These are phyloP conservation scores for Tarenaya hassleriana DNA, from an alignment of 345 rosid genomes.

Conservation along the genomic window DNA sequence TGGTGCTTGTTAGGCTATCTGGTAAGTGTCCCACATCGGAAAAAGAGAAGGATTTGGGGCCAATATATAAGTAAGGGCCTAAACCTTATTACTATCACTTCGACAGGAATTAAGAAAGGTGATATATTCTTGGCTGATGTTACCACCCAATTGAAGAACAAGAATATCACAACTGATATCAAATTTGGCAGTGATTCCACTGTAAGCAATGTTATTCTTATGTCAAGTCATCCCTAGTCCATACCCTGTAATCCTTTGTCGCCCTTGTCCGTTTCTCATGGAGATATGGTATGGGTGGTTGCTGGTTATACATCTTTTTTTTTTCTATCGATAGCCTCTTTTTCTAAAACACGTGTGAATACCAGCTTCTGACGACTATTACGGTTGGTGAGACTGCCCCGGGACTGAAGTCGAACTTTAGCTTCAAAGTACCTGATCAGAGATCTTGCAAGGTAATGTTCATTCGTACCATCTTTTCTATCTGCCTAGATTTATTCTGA, in stretches of 20 bases:
- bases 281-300: not conserved
- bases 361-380: slow-evolving; percentile 62
- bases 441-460: slow-evolving; percentile 83
- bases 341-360: slow-evolving; percentile 9
- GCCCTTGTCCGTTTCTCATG: not conserved
- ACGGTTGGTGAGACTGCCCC: slow-evolving; percentile 84
- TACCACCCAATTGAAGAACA: slow-evolving; percentile 68
- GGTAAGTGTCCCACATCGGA: no score
- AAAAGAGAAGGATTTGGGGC: no score
- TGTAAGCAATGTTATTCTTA: slow-evolving; percentile 40
- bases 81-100: slow-evolving; percentile 56
- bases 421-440: slow-evolving; percentile 80
- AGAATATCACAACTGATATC: slow-evolving; percentile 73
- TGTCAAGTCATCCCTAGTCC: not conserved
- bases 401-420: slow-evolving; percentile 72
- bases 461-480: not conserved
- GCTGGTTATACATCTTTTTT: no score
- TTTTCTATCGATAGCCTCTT: no score
- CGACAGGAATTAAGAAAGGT: slow-evolving; percentile 71
- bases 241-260: no score
- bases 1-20: no score
- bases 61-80: no score
- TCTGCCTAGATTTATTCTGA: not conserved
- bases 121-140: slow-evolving; percentile 75
- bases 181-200: slow-evolving; percentile 75